Conservation (phyloP, 257 asterid species). For the Osmanthus fragrans region DNA sequence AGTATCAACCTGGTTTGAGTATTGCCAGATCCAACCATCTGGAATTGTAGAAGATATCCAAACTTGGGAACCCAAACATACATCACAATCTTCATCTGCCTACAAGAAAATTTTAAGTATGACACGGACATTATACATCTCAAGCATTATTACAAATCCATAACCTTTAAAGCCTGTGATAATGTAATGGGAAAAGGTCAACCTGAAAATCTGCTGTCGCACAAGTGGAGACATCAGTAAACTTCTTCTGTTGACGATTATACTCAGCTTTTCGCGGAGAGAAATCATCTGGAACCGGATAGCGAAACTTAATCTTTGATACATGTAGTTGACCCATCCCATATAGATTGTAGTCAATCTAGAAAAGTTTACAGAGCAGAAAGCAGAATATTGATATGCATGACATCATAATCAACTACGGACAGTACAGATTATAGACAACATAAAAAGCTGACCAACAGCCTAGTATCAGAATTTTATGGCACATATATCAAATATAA, state of each 20-base stretch:
- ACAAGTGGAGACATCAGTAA: slow-evolving; percentile 33
- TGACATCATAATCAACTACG: background rate
- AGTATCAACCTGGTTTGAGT: slow-evolving; percentile 46
- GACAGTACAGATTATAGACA: background rate
- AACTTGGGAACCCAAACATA: slow-evolving; percentile 36
- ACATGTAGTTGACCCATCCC: slow-evolving; percentile 95
- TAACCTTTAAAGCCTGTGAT: slow-evolving; percentile 17
- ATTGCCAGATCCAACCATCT: slow-evolving; percentile 74
- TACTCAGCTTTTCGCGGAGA: slow-evolving; percentile 38
- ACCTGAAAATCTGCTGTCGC: slow-evolving; percentile 49
- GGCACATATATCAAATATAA: background rate
- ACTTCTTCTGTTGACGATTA: slow-evolving; percentile 32
- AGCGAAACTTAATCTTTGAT: slow-evolving; percentile 80
- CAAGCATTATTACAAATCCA: slow-evolving; percentile 14
- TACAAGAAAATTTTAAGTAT: slow-evolving; percentile 38
- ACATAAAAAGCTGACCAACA: background rate
- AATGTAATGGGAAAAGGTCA: slow-evolving; percentile 15
- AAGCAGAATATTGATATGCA: background rate
- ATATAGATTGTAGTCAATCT: slow-evolving; percentile 89
- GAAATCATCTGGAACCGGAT: slow-evolving; percentile 73
- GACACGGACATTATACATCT: slow-evolving; percentile 20
- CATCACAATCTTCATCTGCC: slow-evolving; percentile 59
- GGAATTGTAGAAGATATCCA: slow-evolving; percentile 89
- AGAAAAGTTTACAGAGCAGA: slow-evolving; percentile 23
- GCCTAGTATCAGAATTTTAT: background rate